Evolutionary conservation across 805 yeast species (phyloP), one percentile per base, ranked within the genome.

Genomic region (Starmerella bombicola): DNA sequence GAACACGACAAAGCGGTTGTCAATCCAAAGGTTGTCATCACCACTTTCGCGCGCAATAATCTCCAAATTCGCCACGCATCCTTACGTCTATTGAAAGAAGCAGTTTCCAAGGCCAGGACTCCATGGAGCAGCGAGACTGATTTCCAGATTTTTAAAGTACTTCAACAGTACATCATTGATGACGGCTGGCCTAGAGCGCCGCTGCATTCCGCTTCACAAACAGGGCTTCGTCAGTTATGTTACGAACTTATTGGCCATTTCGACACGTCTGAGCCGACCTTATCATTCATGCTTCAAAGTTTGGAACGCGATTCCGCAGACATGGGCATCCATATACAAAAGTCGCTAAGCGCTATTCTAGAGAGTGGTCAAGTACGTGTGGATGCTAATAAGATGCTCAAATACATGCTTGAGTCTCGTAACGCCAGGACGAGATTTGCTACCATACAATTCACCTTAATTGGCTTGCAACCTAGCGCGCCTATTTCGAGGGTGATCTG

Each of bases 201-300:
- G 21, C 17, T 21, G 3, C 37, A 32, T 12, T 35, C 46, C 2
- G 20, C 45, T 10, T 35, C 24, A 22, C 40, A 30, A n/a, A 31
- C 45, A 3, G 34, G 40, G n/a, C 24, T 52, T 13, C 41, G 60
- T 15, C 45, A 51, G 37, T 40, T 35, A 29, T 83, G 80, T 50
- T 86, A 83, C 54, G 94, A 82, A 55, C 77, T 93, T 0, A 58
- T 86, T 19, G 91, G 93, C 2, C 68, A 74, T 17, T 65, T 86
- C 1, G 55, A 76, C 24, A 43, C 61, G 2, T 50, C 61, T 12
- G 76, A 75, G 28, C 56, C 68, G 0, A 73, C 70, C 46, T 55
- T 83, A 30, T 71, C 70, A 37, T 85, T 84, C 52, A 59, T 86
- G 16, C 76, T 85, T 47, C 75, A 76, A 28, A 76, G 91, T 19